Base-by-base conservation (phyloP, 2,329 filamentous ascomycete species). In the Colletotrichum noveboracense region DNA sequence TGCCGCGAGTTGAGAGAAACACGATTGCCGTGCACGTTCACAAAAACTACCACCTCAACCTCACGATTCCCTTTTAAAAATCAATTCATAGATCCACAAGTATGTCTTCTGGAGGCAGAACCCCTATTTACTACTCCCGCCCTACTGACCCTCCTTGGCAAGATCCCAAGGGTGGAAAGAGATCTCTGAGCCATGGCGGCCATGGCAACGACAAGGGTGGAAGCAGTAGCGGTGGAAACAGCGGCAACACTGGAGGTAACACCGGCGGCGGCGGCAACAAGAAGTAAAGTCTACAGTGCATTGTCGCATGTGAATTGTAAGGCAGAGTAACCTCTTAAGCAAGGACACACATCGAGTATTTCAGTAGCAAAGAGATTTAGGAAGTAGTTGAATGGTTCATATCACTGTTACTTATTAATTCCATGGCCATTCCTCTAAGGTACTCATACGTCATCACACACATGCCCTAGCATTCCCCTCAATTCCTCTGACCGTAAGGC, bases 401-500 rank as follows among this genome's bases (percentile, higher is more conserved):
- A 13, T 48, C 43, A 10, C n/a, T 48, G 9, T 13, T 13, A 52
- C 0, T 13, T 52, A 52, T 52, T 21, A 21, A 52, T 21, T 52
- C n/a, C 43, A 21, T 5, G 10, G 10, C 21, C n/a, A 36, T 62
- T 34, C 56, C 26, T 60, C 56, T n/a, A 32, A 32, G 30, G 30
- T 32, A 7, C 26, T 32, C 26, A 60, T 32, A 60, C 56, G 16
- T 58, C 55, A 28, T 58, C n/a, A 58, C 55, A 28, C 14, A 58
- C 26, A 58, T 58, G 55, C 24, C 24, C 55, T 28, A 16, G 6
- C 8, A 0, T 3, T 9, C 10, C 21, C 5, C 2, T 48, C 34
- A 62, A 14, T 34, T 24, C 36, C 56, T 70, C 6, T 28, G 28
- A 3, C 28, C 71, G 16, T 74, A 60, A 8, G 66, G 66, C 24